Base-by-base conservation (phyloP, 1,139 yeast species). In the Debaryomycetaceae sp. region DNA sequence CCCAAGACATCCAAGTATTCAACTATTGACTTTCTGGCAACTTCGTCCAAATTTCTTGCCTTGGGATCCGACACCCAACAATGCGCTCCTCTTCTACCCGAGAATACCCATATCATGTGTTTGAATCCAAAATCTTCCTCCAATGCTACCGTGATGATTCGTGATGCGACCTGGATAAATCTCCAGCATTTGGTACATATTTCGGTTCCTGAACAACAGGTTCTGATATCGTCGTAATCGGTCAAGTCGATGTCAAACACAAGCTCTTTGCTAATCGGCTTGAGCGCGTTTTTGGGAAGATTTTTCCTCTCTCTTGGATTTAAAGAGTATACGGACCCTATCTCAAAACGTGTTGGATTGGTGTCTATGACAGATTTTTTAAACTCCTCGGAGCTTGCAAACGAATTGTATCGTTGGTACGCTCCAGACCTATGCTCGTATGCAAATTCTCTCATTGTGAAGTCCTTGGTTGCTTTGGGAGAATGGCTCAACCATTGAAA, bases 31-130 rank as follows among this genome's bases (percentile, higher is more conserved):
- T 85, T 75, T 55, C 99, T 78, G 46, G 80, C 79, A 4, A 69
- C 56, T 60, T 95, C 99, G 55, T 81, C 87, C 51, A 93, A 67
- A 3, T 65, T 60, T 45, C 97, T 72, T 0, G 97, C 97, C 42
- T 91, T 71, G 44, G 79, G 67, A 61, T 95, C 99, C 64, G 97
- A 87, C 24, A 93, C 78, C 99, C 99, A 93, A 56, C 98, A 95
- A 74, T 93, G 99, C 24, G 96, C 97, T 64, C 99, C 99, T 77
- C 99, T 87, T 72, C 99, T 84, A 40, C 99, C 99, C 0, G 97
- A 89, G 61, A 89, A 93, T 3, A 93, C 97, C 99, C 99, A 93
- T 40, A 93, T 72, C 59, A 90, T 71, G 62, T 89, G 84, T 45
- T 83, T 69, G 63, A 89, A 91, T 0, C 97, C 98, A 66, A 95